Percentiles rank a stretch among this genome's conserved stretches.
phyloP scores from a whole-genome alignment of 331 rosid genomes.

The Prunus yedoensis region DNA sequence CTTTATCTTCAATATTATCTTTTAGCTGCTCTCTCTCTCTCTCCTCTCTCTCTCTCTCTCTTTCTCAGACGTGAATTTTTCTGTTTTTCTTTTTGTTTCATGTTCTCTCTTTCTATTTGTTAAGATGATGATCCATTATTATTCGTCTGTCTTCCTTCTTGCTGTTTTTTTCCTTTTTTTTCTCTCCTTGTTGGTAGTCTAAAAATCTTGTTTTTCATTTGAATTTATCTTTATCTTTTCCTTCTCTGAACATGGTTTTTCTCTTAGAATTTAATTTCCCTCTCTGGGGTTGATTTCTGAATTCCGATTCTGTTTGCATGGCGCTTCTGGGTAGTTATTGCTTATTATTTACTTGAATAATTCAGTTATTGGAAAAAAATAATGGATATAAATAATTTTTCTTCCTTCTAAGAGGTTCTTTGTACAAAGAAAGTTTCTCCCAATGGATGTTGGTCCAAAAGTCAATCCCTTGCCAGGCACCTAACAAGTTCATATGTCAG shows the following conservation, averaged over 20 bases:
- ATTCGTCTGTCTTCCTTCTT: background rate
- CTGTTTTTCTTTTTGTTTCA: background rate
- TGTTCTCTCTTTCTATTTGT: conserved; percentile 20
- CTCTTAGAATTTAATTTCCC: background rate
- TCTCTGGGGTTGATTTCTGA: background rate
- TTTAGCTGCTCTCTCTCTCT: background rate
- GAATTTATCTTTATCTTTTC: background rate
- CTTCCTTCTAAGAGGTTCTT: background rate
- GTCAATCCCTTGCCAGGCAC: background rate
- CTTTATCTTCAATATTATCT: background rate
- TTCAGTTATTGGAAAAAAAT: background rate
- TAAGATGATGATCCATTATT: conserved; percentile 13
- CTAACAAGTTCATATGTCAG: background rate
- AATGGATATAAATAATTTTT: background rate
- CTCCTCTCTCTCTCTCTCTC: background rate
- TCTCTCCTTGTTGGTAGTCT: background rate
- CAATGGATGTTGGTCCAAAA: background rate
- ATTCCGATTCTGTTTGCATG: conserved; percentile 23
- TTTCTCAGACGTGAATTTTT: background rate
- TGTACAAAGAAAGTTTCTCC: background rate
- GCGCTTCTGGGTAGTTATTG: conserved; percentile 13
- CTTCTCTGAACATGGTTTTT: background rate
- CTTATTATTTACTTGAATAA: background rate
- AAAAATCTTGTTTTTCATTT: background rate
- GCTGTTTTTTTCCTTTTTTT: background rate